Evolutionary conservation across 108 stramenopile genomes (phyloP), one percentile per base, ranked within the genome.

Genomic region (Cyclotella distinguenda): DNA sequence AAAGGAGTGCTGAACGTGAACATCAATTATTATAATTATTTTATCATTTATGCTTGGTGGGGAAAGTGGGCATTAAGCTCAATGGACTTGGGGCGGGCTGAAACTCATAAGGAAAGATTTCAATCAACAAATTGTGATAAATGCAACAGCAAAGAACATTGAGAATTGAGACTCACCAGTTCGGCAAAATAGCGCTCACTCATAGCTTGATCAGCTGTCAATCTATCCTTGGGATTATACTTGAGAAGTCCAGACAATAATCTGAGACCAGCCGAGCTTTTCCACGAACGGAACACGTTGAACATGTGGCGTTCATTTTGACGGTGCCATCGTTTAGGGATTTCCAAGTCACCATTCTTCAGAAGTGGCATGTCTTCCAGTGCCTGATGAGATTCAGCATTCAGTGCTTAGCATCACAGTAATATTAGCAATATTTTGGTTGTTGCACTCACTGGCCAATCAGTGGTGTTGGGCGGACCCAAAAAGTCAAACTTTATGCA

Each of bases 191-290:
- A 90, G 21, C 58, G 30, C 3, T 78, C 77, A 32, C 61, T 25
- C 18, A 82, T 51, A 6, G 85, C 86, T 23, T 85, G 63, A 18
- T 42, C 15, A 21, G 90, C 86, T n/a, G 82, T 82, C 74, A 71
- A 82, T 33, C 90, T 72, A 18, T 40, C 10, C 3, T 50, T 53
- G 12, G 81, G 80, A 55, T 83, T 72, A 47, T 85, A 91, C 18
- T 72, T 61, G 35, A 91, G 49, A 26, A 91, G 47, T 3, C 60
- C 72, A 23, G 70, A 65, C 33, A 87, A n/a, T 1, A 90, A 44
- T 19, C 67, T 51, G 13, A 87, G 63, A 16, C 86, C 90, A 21
- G 69, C 47, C 9, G 63, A 26, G 27, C 65, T 45, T 35, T 46
- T 62, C 74, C 74, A 75, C 34, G 59, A 39, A 31, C 74, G 50